phyloP scores from a whole-genome alignment of 1,139 yeast genomes.

The Hyphopichia buzzinii region DNA sequence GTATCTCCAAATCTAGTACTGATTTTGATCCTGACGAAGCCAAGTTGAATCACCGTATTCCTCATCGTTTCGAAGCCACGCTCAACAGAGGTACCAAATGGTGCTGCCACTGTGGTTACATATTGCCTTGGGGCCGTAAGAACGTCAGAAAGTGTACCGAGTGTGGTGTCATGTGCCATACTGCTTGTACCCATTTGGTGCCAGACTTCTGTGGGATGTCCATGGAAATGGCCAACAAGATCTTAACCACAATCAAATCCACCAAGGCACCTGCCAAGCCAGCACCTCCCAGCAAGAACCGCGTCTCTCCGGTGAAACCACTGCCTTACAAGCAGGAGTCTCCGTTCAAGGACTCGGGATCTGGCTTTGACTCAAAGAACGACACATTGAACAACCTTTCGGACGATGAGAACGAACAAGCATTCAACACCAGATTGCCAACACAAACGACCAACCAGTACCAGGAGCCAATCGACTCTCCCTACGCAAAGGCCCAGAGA shows the following conservation, averaged over 20 bases:
- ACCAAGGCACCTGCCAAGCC: conserved; percentile 50
- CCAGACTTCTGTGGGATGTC: conserved; percentile 99
- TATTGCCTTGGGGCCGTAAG: conserved; percentile 91
- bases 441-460: conserved; percentile 31
- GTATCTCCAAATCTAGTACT: conserved; percentile 87
- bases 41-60: conserved; percentile 91
- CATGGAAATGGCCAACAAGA: conserved; percentile 93
- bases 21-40: conserved; percentile 85
- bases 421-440: conserved; percentile 28
- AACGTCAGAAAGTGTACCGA: conserved; percentile 94
- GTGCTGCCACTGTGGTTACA: conserved; percentile 99
- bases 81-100: conserved; percentile 95
- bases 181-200: conserved; percentile 88
- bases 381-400: conserved; percentile 13
- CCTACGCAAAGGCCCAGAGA: conserved; percentile 21
- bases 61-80: conserved; percentile 89
- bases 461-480: conserved; percentile 35
- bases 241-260: conserved; percentile 77
- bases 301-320: conserved; percentile 7
- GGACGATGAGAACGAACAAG: conserved; percentile 28
- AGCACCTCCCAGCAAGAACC: conserved; percentile 3
- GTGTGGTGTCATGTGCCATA: conserved; percentile 93
- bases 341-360: conserved; percentile 7
- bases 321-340: not conserved
- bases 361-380: conserved; percentile 8